Evolutionary conservation across 2,329 filamentous ascomycete species (phyloP).

Genomic region (Fusarium fracticaudum): DNA sequence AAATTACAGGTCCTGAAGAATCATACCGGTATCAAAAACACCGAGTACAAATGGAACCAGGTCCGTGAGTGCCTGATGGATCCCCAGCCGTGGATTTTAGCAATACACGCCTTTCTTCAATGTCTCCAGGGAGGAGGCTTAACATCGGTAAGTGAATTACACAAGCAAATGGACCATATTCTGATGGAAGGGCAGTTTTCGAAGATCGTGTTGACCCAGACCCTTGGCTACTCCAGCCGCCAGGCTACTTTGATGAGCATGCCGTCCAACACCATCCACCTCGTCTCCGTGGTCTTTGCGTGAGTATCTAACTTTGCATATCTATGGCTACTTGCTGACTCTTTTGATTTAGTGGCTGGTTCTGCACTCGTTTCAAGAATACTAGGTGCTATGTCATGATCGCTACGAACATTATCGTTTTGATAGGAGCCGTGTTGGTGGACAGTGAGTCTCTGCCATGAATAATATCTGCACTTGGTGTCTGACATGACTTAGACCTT

Average conservation of each 20-base stretch:
- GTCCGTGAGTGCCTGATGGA: neutral
- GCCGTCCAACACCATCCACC: neutral
- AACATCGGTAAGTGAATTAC: neutral
- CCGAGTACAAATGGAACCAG: neutral
- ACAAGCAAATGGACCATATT: accelerated
- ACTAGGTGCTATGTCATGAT: neutral
- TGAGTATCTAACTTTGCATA: accelerated
- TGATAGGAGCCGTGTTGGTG: neutral
- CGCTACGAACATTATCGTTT: neutral
- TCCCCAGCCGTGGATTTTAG: neutral
- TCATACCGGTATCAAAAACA: neutral
- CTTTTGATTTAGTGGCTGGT: neutral
- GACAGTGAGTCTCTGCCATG: neutral
- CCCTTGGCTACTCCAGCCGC: neutral
- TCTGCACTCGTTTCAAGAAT: neutral
- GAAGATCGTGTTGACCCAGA: neutral
- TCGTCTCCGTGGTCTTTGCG: neutral
- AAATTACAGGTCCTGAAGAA: neutral
- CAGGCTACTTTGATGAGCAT: neutral
- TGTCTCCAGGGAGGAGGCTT: accelerated
- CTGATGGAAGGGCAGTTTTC: accelerated
- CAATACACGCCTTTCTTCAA: neutral
- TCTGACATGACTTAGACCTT: neutral
- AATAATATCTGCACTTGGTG: accelerated
- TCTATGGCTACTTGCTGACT: accelerated